Conservation (phyloP, 73 alveolate species). For the Paramecium tetraurelia region DNA sequence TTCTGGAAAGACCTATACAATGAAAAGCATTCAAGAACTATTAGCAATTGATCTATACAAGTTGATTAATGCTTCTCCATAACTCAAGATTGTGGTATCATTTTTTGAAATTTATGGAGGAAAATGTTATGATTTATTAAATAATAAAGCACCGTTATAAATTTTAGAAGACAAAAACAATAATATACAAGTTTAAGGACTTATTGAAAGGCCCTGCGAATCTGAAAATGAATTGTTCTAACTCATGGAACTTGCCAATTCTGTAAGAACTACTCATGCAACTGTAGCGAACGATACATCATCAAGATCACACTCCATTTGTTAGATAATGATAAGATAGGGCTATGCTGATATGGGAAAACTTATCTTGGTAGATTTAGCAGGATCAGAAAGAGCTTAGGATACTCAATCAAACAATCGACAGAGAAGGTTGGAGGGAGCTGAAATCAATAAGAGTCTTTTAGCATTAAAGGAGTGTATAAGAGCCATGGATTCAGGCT, state of each 20-base stretch:
- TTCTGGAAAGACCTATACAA: conserved; percentile 97
- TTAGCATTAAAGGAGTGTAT: conserved; percentile 97
- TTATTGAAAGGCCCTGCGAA: conserved; percentile 87
- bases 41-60: conserved; percentile 82
- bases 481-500: conserved; percentile 94
- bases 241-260: conserved; percentile 86
- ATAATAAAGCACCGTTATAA: conserved; percentile 82
- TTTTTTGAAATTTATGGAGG: conserved; percentile 99
- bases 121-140: conserved; percentile 90
- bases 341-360: conserved; percentile 83
- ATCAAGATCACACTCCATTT: conserved; percentile 95
- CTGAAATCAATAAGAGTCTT: conserved; percentile 95
- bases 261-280: conserved; percentile 93
- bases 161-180: conserved; percentile 94
- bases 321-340: conserved; percentile 81
- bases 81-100: conserved; percentile 73
- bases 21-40: conserved; percentile 87
- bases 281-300: conserved; percentile 97
- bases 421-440: conserved; percentile 96
- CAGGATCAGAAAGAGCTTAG: conserved; percentile 98
- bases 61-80: neutral
- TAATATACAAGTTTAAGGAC: conserved; percentile 86
- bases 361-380: conserved; percentile 90
- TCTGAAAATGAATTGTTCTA: conserved; percentile 86
- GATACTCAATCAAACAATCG: conserved; percentile 93